Base-by-base conservation (phyloP, 495 filamentous ascomycete species). In the Podospora pseudocomata region DNA sequence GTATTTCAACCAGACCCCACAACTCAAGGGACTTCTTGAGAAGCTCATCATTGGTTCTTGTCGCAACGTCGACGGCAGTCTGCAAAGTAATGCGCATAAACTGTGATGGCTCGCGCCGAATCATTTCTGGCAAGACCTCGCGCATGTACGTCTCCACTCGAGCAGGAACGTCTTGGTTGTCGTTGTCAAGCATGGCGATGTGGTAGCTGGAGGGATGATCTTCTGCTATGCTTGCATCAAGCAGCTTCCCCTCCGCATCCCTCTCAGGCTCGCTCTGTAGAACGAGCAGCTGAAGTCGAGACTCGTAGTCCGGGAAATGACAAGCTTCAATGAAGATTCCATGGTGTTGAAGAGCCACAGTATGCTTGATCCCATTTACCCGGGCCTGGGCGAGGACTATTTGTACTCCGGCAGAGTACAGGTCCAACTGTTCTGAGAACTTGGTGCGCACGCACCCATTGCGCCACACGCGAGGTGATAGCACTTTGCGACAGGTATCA, bases 381-480 rank as follows among this genome's bases (percentile, higher is more conserved):
- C 88, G 83, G 67, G 87, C 86, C 68, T 88, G 88, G 3, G 90
- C 86, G 54, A 92, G 83, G 0, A 90, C 87, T 13, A 85, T 83
- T 69, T 93, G 89, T 5, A 93, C 82, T 70, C 87, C 87, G 28
- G 89, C 86, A 64, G 87, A 87, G 73, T 90, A 93, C 13, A 93
- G 78, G 60, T 90, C 87, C 68, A 92, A 87, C 72, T 90, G 86
- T 63, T 93, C 90, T 0, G 86, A 87, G 61, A 95, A 86, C 28
- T 88, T 89, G 0, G 88, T 92, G 28, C 92, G 86, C 56, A 93
- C 86, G 74, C 92, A 96, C 6, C 89, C 90, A 23, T 86, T 84
- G 71, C 89, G 91, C 92, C 92, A 96, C 3, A 95, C 78, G 27
- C 92, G 86, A 2, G 92, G 91, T 55, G 87, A 88, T 66, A 92